These are phyloP conservation scores for Chenopodium formosanum DNA, from an alignment of 148 eudicot species.

Conservation along the genomic window DNA sequence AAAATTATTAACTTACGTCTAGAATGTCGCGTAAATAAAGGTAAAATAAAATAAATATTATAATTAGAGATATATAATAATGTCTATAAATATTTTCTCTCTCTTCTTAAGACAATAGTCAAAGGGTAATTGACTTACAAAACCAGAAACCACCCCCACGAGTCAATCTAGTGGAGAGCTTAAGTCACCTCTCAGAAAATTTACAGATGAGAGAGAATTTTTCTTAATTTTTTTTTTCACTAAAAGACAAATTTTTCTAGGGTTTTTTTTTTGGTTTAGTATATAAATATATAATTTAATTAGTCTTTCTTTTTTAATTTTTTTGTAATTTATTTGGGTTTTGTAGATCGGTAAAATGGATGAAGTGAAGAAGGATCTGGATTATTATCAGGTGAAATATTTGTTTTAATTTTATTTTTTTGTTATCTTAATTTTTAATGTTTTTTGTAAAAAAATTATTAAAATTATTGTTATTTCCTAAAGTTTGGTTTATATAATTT, in stretches of 20 bases:
- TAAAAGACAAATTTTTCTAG: constrained; percentile 39
- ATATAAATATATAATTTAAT: background rate
- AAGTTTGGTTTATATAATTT: constrained; percentile 19
- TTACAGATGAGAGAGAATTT: constrained; percentile 27
- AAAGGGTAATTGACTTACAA: constrained; percentile 18
- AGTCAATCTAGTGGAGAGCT: constrained; percentile 29
- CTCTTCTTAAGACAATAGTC: constrained; percentile 18
- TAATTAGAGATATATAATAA: background rate
- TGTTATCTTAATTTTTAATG: constrained; percentile 2
- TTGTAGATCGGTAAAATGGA: constrained; percentile 28
- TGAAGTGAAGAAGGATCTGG: constrained; percentile 24
- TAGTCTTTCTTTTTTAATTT: background rate
- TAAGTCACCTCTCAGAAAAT: constrained; percentile 8
- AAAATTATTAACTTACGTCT: background rate
- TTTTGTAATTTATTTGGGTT: background rate
- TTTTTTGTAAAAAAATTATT: too few relatives aligned
- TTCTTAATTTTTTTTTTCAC: background rate
- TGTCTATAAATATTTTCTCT: background rate
- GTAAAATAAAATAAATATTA: background rate
- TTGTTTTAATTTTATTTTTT: background rate
- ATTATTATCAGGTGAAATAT: constrained; percentile 22
- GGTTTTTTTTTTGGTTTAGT: constrained; percentile 24
- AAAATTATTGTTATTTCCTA: constrained; percentile 1
- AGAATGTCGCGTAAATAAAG: constrained; percentile 21
- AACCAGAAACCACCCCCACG: constrained; percentile 24